Evolutionary conservation across 768 basidiomycete genomes (phyloP), one percentile per base, ranked within the genome.

Genomic region (Mycena alexandri): DNA sequence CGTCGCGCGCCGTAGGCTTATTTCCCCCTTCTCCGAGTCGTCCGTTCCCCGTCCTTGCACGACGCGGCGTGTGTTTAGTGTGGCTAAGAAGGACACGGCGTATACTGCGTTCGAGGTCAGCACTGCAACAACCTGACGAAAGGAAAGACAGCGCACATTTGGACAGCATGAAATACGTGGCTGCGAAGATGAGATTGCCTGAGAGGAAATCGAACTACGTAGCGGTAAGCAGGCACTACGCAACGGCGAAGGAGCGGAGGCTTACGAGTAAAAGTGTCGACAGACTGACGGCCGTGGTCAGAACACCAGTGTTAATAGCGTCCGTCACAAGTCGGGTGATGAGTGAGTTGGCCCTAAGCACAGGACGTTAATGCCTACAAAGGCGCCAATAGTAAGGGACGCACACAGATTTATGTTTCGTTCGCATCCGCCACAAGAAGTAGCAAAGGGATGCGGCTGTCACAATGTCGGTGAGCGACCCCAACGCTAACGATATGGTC

Each of bases 241-340:
- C 48, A 46, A 48, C 12, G 22, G 25, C 3, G 0, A 61, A 21
- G 16, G 33, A 24, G 21, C 10, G 10, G 16, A 2, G 17, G 76
- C 88, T 61, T 71, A 92, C 90, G 56, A 89, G 73, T 42, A 90
- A 75, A 52, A 92, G 68, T 0, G 89, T 89, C 7, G 85, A 75
- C 17, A 85, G 62, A 69, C 87, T 85, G 64, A 82, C 77, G 19
- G 82, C 80, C 43, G 83, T 84, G 61, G 90, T 91, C 42, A 92
- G 58, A 14, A 83, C 79, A 25, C 91, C 91, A 0, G 90, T 91
- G 68, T 88, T 90, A 41, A 92, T 83, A 12, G 91, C 89, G 70
- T 90, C 90, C 51, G 83, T 72, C 24, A 83, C 85, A 9, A 92
- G 77, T 33, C 75, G 84, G 67, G 85, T 87, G 34, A 92, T 85